Conservation (phyloP, 2,329 filamentous ascomycete genomes). For the Tolypocladium ovalisporum region DNA sequence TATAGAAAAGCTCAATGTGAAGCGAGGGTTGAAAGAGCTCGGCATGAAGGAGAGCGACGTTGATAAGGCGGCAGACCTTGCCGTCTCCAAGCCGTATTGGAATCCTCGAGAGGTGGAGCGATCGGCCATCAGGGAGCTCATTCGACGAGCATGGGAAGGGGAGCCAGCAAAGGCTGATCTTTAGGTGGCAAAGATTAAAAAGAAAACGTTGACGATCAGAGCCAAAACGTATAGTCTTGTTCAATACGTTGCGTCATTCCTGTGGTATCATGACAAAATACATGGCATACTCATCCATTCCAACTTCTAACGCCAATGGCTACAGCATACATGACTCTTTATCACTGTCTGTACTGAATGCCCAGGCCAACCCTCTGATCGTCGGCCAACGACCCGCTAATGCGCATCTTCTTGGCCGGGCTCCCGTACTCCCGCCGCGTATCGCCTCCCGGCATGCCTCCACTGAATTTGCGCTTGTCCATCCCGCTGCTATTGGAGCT, state of each 20-base stretch:
- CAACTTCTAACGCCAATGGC: not conserved
- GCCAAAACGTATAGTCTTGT: no score
- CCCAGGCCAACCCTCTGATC: conserved; percentile 36
- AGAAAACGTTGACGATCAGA: no score
- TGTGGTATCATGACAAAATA: not conserved
- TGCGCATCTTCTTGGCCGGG: conserved; percentile 40
- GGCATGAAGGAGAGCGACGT: not conserved
- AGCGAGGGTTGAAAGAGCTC: not conserved
- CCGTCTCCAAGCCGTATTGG: not conserved
- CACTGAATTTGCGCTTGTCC: conserved; percentile 42
- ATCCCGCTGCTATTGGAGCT: conserved; percentile 28
- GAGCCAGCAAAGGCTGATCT: not conserved
- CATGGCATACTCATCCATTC: not conserved
- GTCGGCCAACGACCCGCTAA: conserved; percentile 27
- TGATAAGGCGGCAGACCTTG: not conserved
- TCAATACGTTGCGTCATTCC: not conserved
- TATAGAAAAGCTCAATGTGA: not conserved
- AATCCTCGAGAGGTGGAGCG: not conserved
- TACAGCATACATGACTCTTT: no score
- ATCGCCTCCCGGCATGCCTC: conserved; percentile 20
- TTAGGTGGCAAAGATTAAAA: not conserved
- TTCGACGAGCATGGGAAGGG: not conserved
- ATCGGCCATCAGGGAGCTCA: not conserved
- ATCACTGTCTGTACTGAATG: conserved; percentile 34
- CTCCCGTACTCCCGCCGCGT: conserved; percentile 27